phyloP scores from a whole-genome alignment of 176 grass and related monocot genomes.

The Elaeis guineensis region DNA sequence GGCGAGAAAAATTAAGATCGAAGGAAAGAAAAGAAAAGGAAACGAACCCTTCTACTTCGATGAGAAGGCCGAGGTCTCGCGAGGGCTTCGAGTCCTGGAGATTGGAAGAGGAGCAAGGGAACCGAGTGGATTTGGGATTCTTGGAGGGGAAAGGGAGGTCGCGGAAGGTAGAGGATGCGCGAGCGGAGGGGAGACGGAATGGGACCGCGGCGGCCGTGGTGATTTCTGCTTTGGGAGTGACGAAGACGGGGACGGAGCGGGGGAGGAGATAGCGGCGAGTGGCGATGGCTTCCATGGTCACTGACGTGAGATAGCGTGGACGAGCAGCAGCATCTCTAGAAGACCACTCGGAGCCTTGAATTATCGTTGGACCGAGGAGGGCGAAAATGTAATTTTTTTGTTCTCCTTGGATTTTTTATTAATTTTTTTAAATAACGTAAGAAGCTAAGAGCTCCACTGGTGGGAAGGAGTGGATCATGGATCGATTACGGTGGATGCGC shows the following conservation, averaged over 20 bases:
- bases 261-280: constrained; percentile 5
- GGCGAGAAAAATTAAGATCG: background rate
- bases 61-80: constrained; percentile 14
- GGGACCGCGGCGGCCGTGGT: background rate
- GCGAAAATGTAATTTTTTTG: no score
- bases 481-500: no score
- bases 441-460: no score
- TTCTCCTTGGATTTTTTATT: no score
- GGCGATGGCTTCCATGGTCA: constrained; percentile 5
- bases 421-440: no score
- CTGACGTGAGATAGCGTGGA: background rate
- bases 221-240: background rate
- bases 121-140: constrained; percentile 1
- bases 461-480: no score
- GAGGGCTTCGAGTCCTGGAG: background rate
- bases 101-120: constrained; percentile 4
- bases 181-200: background rate
- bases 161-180: background rate
- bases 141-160: background rate
- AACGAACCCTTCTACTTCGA: constrained; percentile 35
- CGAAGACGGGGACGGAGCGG: constrained; percentile 6
- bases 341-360: no score
- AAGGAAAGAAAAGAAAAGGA: background rate
- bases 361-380: no score
- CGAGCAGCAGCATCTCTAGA: background rate